Evolutionary conservation across 1,284 basidiomycete genomes (phyloP).

Genomic region (Trichosporon coremiiforme): DNA sequence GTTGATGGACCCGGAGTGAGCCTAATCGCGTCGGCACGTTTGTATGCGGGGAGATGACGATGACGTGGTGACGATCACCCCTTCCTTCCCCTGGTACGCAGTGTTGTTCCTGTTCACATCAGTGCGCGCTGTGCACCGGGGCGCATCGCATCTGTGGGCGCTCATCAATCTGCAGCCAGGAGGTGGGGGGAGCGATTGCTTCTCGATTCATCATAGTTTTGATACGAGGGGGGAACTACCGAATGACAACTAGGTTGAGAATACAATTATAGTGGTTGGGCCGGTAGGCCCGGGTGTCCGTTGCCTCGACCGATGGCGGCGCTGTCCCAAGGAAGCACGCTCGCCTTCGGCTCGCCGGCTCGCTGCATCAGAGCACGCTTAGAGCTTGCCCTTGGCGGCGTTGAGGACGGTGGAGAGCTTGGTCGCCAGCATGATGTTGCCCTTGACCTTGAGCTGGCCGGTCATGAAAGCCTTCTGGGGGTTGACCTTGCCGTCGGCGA

Average conservation of each 20-base stretch:
- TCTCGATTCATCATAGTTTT: conserved; percentile 1
- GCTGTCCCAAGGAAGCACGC: too few species aligned
- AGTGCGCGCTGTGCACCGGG: too few species aligned
- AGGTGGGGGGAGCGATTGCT: background rate
- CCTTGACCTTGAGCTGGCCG: conserved; percentile 68
- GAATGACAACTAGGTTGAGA: conserved; percentile 6
- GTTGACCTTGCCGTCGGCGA: conserved; percentile 60
- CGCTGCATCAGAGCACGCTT: conserved; percentile 14
- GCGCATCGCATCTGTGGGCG: too few species aligned
- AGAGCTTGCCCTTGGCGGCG: conserved; percentile 54
- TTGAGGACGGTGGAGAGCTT: conserved; percentile 82
- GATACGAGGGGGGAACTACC: background rate
- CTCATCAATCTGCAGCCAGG: background rate
- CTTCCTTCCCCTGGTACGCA: too few species aligned
- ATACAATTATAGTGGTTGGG: background rate
- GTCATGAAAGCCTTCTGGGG: conserved; percentile 95
- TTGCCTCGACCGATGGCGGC: background rate
- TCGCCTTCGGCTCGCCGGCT: background rate
- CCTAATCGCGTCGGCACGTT: too few species aligned
- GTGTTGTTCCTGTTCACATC: too few species aligned
- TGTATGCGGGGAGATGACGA: too few species aligned
- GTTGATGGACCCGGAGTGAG: too few species aligned
- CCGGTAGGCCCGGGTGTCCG: background rate
- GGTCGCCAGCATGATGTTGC: conserved; percentile 59
- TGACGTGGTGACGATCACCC: too few species aligned